A percentile compares a stretch with the other conserved stretches of the same genome.
Evolutionary conservation across 768 basidiomycete species (phyloP).

Genomic region (Strobilomyces echinocephalus): DNA sequence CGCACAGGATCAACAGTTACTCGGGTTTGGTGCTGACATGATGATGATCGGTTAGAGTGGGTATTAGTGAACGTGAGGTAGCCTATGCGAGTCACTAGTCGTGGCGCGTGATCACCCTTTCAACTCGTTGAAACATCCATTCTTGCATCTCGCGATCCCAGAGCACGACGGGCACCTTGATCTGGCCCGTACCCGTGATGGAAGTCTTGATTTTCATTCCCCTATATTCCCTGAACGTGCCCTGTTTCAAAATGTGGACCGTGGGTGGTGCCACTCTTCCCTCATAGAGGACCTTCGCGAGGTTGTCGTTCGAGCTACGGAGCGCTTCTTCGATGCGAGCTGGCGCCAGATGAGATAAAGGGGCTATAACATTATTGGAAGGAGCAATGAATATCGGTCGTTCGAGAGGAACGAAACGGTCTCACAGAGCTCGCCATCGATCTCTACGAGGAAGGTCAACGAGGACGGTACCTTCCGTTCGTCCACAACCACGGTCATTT

Average conservation of each 20-base stretch:
- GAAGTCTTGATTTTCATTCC: constrained; percentile 2
- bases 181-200: constrained; percentile 11
- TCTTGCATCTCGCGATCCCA: constrained; percentile 10
- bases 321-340: constrained; percentile 5
- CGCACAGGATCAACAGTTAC: too few relatives aligned
- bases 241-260: constrained; percentile 10
- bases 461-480: constrained; percentile 1
- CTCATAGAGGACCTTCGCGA: neutral
- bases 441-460: constrained; percentile 11
- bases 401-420: neutral
- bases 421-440: constrained; percentile 8
- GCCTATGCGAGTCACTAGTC: neutral
- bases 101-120: neutral
- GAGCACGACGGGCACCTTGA: constrained; percentile 19
- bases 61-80: too few relatives aligned
- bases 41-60: too few relatives aligned
- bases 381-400: neutral
- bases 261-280: constrained; percentile 8
- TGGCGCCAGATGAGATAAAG: constrained; percentile 1
- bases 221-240: constrained; percentile 20
- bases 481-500: constrained; percentile 20
- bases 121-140: constrained; percentile 14
- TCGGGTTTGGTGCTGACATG: too few relatives aligned
- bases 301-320: neutral
- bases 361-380: neutral